Conservation (phyloP, 1,139 yeast species). For the Hyphopichia wangnamkhiaoensis region DNA sequence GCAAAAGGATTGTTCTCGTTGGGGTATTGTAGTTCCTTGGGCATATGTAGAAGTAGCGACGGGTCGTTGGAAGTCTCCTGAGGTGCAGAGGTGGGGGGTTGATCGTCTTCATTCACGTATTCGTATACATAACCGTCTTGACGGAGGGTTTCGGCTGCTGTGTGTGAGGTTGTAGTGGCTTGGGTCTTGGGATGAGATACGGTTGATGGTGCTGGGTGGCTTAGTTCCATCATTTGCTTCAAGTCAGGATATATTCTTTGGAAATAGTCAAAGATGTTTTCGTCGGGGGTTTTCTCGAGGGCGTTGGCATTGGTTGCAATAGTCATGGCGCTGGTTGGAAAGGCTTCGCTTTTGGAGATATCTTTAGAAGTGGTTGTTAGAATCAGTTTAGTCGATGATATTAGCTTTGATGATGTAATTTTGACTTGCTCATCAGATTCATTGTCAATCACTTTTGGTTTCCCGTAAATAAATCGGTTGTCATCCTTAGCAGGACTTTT, state of each 20-base stretch:
- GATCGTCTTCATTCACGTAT: conserved; percentile 7
- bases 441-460: conserved; percentile 25
- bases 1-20: conserved; percentile 10
- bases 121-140: conserved; percentile 10
- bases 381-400: too few relatives aligned
- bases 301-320: neutral
- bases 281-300: conserved; percentile 7
- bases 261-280: conserved; percentile 10
- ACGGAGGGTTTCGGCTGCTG: conserved; percentile 3
- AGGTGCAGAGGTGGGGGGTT: neutral
- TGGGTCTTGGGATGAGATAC: neutral
- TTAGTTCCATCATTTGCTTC: conserved; percentile 4
- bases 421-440: too few relatives aligned
- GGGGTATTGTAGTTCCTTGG: conserved; percentile 5
- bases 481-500: too few relatives aligned
- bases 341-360: too few relatives aligned
- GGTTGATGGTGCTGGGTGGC: neutral
- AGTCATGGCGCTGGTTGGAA: neutral
- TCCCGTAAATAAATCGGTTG: conserved; percentile 19
- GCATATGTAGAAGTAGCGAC: conserved; percentile 6
- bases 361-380: too few relatives aligned
- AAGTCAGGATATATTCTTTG: conserved; percentile 11
- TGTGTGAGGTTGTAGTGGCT: neutral
- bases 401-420: too few relatives aligned
- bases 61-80: conserved; percentile 4